Conservation (phyloP, 1,139 yeast genomes). For the Taphrina deformans region DNA sequence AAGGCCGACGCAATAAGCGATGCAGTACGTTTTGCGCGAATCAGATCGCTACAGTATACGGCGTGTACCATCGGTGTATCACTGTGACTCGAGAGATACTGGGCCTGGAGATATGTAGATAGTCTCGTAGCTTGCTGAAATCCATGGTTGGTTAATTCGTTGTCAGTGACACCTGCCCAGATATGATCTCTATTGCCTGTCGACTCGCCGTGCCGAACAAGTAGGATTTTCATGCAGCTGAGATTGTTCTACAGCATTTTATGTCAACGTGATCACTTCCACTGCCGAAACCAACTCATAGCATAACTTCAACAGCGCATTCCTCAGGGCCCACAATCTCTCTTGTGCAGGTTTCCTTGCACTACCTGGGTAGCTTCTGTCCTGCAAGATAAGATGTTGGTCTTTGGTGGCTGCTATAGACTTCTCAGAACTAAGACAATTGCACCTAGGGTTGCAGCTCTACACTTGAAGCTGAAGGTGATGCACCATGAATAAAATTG, state of each 20-base stretch:
- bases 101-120: neutral
- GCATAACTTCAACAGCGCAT: no score
- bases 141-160: constrained; percentile 29
- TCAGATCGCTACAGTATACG: constrained; percentile 3
- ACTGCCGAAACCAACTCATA: no score
- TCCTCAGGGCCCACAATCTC: no score
- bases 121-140: constrained; percentile 18
- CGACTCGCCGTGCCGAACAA: constrained; percentile 29
- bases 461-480: neutral
- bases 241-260: no score
- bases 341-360: neutral
- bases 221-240: constrained; percentile 15
- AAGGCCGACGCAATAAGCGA: neutral
- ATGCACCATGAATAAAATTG: neutral
- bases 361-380: neutral
- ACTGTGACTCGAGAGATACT: neutral
- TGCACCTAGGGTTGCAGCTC: neutral
- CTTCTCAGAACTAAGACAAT: neutral
- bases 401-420: neutral
- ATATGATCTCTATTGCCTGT: constrained; percentile 32
- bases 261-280: no score
- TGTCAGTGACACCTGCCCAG: constrained; percentile 32
- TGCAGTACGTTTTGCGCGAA: constrained; percentile 21
- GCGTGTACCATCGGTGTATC: neutral
- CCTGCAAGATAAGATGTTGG: neutral